Conservation (phyloP, 2,329 filamentous ascomycete species). For the Aspergillus clavatus region DNA sequence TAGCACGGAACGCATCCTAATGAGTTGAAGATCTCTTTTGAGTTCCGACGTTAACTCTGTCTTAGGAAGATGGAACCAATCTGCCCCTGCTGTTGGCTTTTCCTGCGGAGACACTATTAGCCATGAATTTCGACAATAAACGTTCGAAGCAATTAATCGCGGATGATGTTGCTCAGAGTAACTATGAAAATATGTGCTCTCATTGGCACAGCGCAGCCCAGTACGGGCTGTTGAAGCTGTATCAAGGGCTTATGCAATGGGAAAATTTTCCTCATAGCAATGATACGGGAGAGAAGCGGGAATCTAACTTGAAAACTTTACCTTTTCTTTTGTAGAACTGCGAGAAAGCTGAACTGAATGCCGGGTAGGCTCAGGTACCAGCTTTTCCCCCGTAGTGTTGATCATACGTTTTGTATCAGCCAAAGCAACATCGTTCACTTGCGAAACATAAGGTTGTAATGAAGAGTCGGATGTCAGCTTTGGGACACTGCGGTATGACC, state of each 20-base stretch:
- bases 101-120: conserved; percentile 35
- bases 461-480: conserved; percentile 46
- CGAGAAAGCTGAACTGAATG: not conserved
- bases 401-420: conserved; percentile 51
- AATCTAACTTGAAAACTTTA: conserved; percentile 33
- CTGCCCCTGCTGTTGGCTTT: conserved; percentile 65
- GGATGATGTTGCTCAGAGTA: conserved; percentile 55
- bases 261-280: conserved; percentile 72
- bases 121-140: conserved; percentile 1
- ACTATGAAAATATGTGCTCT: conserved; percentile 65
- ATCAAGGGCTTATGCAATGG: conserved; percentile 63
- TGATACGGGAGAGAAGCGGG: conserved; percentile 10
- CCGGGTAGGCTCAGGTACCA: not conserved
- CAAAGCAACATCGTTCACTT: conserved; percentile 49
- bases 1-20: conserved; percentile 82
- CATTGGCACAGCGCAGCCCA: conserved; percentile 71
- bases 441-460: conserved; percentile 52
- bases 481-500: conserved; percentile 40
- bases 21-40: conserved; percentile 81
- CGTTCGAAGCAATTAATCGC: conserved; percentile 11
- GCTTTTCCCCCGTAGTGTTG: conserved; percentile 44
- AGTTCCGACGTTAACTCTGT: conserved; percentile 79
- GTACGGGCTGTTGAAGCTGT: conserved; percentile 69
- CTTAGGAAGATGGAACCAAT: conserved; percentile 85
- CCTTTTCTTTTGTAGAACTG: conserved; percentile 41